Evolutionary conservation across 805 yeast species (phyloP).

Genomic region (Candida morakotiae): DNA sequence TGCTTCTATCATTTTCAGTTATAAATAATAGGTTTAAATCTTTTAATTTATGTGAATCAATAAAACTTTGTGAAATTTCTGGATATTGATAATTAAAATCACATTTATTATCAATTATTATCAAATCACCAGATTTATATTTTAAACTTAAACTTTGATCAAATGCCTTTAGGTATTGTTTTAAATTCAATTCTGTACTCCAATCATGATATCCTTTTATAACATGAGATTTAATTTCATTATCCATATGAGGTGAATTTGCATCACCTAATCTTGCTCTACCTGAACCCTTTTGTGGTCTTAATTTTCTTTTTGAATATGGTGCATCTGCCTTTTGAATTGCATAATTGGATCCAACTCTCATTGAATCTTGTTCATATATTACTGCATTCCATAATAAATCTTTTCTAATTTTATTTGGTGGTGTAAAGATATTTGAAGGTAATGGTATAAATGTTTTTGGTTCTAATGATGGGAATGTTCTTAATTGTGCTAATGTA

Average conservation of each 20-base stretch:
- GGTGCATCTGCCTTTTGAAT: conserved; percentile 85
- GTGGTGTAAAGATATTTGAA: conserved; percentile 47
- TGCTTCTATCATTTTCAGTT: conserved; percentile 55
- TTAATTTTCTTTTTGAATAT: conserved; percentile 75
- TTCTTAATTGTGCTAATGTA: conserved; percentile 71
- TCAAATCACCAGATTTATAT: conserved; percentile 70
- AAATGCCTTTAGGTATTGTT: conserved; percentile 72
- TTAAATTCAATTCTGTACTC: conserved; percentile 69
- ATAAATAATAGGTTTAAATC: conserved; percentile 63
- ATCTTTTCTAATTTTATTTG: conserved; percentile 82
- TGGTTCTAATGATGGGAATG: conserved; percentile 92
- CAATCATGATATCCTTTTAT: conserved; percentile 88
- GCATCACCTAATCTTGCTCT: conserved; percentile 95
- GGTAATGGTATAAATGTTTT: conserved; percentile 72
- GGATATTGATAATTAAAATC: conserved; percentile 39
- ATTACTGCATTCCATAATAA: conserved; percentile 91
- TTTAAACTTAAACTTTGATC: conserved; percentile 79
- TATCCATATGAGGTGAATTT: conserved; percentile 86
- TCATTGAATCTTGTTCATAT: conserved; percentile 81
- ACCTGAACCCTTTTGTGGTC: conserved; percentile 93
- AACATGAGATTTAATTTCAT: conserved; percentile 87
- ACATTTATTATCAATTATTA: conserved; percentile 57
- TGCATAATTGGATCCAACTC: conserved; percentile 87
- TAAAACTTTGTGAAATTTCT: conserved; percentile 47
- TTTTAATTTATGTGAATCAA: conserved; percentile 44